A percentile compares a stretch with the other conserved stretches of the same genome.
Evolutionary conservation across 2,329 filamentous ascomycete species (phyloP).

Genomic region (Triangularia verruculosa): DNA sequence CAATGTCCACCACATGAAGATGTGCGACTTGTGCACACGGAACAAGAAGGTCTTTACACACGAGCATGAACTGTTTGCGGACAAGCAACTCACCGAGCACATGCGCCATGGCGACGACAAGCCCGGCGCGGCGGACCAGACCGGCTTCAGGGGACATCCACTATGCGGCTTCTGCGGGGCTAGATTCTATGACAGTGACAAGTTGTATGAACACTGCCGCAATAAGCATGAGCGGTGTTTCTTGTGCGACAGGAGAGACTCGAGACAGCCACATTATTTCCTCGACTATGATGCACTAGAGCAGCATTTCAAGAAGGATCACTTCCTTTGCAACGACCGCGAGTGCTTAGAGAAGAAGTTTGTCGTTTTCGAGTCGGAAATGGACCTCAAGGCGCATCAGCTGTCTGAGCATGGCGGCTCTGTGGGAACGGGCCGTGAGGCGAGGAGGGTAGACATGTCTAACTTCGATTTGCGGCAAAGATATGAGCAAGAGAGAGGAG

Average conservation of each 20-base stretch:
- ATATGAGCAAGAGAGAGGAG: constrained; percentile 61
- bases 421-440: constrained; percentile 81
- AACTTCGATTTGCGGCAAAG: constrained; percentile 75
- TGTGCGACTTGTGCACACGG: constrained; percentile 85
- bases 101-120: constrained; percentile 89
- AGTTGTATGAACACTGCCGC: constrained; percentile 88
- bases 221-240: constrained; percentile 95
- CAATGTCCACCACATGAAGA: constrained; percentile 76
- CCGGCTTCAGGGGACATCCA: constrained; percentile 92
- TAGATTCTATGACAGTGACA: constrained; percentile 93
- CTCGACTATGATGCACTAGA: constrained; percentile 84
- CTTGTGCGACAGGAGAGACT: constrained; percentile 74
- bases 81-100: constrained; percentile 76
- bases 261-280: constrained; percentile 82
- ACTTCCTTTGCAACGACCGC: constrained; percentile 78
- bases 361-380: constrained; percentile 89
- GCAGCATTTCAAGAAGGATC: constrained; percentile 80
- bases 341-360: constrained; percentile 98
- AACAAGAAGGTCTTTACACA: constrained; percentile 99
- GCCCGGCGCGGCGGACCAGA: constrained; percentile 86
- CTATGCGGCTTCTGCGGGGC: constrained; percentile 89
- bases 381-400: constrained; percentile 93
- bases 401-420: constrained; percentile 76
- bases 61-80: constrained; percentile 89
- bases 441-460: constrained; percentile 80